Conservation (phyloP, 345 rosid species). For the Citrus trifoliata region DNA sequence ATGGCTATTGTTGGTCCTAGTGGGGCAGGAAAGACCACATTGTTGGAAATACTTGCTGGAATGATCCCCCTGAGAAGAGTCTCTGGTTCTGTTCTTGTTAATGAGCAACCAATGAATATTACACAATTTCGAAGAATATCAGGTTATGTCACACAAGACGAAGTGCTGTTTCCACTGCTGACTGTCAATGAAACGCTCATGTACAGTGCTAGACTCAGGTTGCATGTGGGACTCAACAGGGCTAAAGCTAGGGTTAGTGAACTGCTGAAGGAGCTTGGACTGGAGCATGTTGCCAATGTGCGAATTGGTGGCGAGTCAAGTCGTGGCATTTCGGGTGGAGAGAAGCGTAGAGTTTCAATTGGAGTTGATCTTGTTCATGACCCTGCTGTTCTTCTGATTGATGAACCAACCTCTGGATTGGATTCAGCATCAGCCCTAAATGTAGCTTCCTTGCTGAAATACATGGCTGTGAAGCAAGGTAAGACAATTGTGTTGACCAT, state of each 20-base stretch:
- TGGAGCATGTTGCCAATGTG: constrained; percentile 26
- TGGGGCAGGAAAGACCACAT: constrained; percentile 33
- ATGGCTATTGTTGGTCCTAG: constrained; percentile 33
- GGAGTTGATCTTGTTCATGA: constrained; percentile 35
- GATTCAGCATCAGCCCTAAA: constrained; percentile 32
- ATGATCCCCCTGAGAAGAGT: constrained; percentile 15
- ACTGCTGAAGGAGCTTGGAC: constrained; percentile 26
- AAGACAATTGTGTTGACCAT: constrained; percentile 29
- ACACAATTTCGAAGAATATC: constrained; percentile 20
- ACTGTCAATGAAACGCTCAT: constrained; percentile 30
- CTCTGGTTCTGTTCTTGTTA: constrained; percentile 27
- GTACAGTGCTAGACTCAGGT: constrained; percentile 30
- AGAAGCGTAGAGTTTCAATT: constrained; percentile 30
- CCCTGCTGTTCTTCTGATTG: constrained; percentile 28
- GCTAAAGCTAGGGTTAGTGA: constrained; percentile 20
- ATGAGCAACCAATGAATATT: constrained; percentile 23
- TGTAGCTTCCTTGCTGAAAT: constrained; percentile 23
- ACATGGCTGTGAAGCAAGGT: constrained; percentile 23
- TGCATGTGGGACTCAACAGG: constrained; percentile 3
- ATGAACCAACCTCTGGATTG: constrained; percentile 35
- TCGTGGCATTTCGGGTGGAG: constrained; percentile 34
- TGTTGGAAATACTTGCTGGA: constrained; percentile 30
- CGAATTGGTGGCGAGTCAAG: constrained; percentile 22
- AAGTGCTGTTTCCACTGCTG: constrained; percentile 29
- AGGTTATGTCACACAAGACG: constrained; percentile 32